A percentile compares a stretch with the other conserved stretches of the same genome.
Evolutionary conservation across 768 basidiomycete species (phyloP).

Genomic region (Lactarius hatsudake): DNA sequence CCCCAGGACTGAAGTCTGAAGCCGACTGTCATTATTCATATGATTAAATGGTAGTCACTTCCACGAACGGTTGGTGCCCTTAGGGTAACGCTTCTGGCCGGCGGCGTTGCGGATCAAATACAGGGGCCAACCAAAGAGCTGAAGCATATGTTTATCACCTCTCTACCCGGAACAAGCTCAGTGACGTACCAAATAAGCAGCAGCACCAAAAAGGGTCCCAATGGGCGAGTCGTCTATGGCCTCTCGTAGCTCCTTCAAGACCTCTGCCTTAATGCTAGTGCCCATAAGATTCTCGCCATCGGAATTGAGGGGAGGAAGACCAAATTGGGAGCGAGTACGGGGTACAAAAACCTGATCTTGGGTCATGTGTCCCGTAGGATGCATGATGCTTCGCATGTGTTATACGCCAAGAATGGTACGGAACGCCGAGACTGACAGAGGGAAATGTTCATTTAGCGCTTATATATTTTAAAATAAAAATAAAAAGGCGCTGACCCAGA

Average conservation of each 20-base stretch:
- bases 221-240: constrained; percentile 91
- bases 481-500: constrained; percentile 58
- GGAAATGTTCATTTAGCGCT: constrained; percentile 4
- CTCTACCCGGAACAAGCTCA: background rate
- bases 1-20: constrained; percentile 70
- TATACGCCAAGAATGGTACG: constrained; percentile 96
- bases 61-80: constrained; percentile 71
- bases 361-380: constrained; percentile 86
- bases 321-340: constrained; percentile 71
- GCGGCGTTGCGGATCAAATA: constrained; percentile 83
- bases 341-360: constrained; percentile 97
- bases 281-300: constrained; percentile 65
- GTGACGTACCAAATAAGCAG: constrained; percentile 54
- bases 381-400: constrained; percentile 96
- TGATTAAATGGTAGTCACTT: background rate
- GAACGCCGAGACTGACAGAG: constrained; percentile 74
- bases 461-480: background rate
- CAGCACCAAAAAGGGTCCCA: constrained; percentile 52
- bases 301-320: constrained; percentile 63
- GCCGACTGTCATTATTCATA: background rate
- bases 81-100: constrained; percentile 80
- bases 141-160: background rate
- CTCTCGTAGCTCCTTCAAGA: constrained; percentile 74
- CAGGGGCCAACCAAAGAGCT: constrained; percentile 83
- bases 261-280: constrained; percentile 59